phyloP scores from a whole-genome alignment of 1,284 basidiomycete genomes.

The Wallemia ichthyophaga region DNA sequence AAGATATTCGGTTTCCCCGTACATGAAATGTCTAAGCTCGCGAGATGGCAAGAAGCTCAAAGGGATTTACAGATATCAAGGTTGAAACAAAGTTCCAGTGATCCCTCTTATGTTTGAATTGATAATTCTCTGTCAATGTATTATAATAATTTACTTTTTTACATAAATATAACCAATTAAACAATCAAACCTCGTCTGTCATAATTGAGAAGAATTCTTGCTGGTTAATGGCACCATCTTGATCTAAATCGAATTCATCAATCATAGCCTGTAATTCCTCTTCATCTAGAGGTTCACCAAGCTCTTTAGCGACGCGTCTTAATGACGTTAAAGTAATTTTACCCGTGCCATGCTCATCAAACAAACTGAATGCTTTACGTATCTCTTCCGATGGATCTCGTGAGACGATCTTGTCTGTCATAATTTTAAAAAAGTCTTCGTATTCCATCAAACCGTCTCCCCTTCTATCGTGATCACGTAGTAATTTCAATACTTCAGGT shows the following conservation, averaged over 20 bases:
- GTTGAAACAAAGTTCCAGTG: not conserved
- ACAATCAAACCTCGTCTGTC: conserved; percentile 37
- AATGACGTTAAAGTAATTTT: conserved; percentile 79
- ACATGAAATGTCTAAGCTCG: conserved; percentile 66
- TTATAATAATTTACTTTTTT: not conserved
- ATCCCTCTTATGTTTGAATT: not conserved
- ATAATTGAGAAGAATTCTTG: conserved; percentile 85
- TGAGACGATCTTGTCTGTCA: conserved; percentile 74
- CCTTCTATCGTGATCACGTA: conserved; percentile 70
- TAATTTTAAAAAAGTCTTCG: conserved; percentile 80
- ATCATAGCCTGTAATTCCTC: conserved; percentile 99
- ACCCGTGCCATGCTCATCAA: conserved; percentile 85
- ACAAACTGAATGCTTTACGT: conserved; percentile 72
- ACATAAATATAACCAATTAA: not conserved
- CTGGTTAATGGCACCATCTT: conserved; percentile 89
- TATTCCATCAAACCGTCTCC: conserved; percentile 78
- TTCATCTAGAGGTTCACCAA: conserved; percentile 81
- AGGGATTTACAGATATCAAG: conserved; percentile 22
- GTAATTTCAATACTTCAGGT: conserved; percentile 79
- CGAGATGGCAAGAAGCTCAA: conserved; percentile 70
- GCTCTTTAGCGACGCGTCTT: conserved; percentile 77
- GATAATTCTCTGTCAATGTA: not conserved
- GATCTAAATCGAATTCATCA: conserved; percentile 96
- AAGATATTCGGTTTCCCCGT: conserved; percentile 83
- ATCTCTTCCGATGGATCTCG: conserved; percentile 94